Percentiles rank a stretch among this genome's conserved stretches.
Evolutionary conservation across 345 rosid species (phyloP).

Genomic region (Eucalyptus regnans): DNA sequence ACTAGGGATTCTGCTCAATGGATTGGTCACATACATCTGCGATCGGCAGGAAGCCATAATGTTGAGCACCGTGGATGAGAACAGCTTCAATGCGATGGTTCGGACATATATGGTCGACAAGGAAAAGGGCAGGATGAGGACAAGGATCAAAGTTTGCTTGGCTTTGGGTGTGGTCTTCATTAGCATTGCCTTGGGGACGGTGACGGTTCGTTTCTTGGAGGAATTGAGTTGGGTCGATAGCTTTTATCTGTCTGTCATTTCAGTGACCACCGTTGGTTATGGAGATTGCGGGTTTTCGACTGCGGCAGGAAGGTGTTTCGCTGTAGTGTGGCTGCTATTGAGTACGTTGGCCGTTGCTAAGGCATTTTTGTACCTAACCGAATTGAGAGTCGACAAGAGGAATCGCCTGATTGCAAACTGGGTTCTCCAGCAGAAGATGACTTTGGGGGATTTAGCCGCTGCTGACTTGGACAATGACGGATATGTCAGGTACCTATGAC

Average conservation of each 20-base stretch:
- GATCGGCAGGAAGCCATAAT: conserved; percentile 46
- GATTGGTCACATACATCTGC: conserved; percentile 49
- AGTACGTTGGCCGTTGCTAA: conserved; percentile 58
- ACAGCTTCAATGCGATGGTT: conserved; percentile 24
- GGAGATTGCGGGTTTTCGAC: conserved; percentile 49
- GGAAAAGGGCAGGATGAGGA: conserved; percentile 57
- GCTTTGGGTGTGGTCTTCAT: conserved; percentile 31
- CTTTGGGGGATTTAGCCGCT: conserved; percentile 51
- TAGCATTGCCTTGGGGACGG: conserved; percentile 38
- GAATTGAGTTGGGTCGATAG: conserved; percentile 44
- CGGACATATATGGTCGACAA: conserved; percentile 36
- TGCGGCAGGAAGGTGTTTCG: conserved; percentile 38
- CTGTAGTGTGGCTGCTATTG: conserved; percentile 40
- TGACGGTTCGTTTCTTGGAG: conserved; percentile 32
- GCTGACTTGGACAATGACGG: conserved; percentile 64
- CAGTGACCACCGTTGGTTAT: conserved; percentile 60
- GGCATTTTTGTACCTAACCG: conserved; percentile 43
- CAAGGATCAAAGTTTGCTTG: conserved; percentile 35
- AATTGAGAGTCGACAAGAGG: conserved; percentile 47
- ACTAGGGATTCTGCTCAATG: conserved; percentile 46
- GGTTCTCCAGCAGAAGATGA: conserved; percentile 55
- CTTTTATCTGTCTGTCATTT: conserved; percentile 46
- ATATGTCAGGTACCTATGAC: conserved; percentile 38
- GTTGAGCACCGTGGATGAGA: conserved; percentile 42
- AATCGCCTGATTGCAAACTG: conserved; percentile 42